Evolutionary conservation across 176 grass and related monocot genomes (phyloP).

Genomic region (Miscanthus lutarioriparius): DNA sequence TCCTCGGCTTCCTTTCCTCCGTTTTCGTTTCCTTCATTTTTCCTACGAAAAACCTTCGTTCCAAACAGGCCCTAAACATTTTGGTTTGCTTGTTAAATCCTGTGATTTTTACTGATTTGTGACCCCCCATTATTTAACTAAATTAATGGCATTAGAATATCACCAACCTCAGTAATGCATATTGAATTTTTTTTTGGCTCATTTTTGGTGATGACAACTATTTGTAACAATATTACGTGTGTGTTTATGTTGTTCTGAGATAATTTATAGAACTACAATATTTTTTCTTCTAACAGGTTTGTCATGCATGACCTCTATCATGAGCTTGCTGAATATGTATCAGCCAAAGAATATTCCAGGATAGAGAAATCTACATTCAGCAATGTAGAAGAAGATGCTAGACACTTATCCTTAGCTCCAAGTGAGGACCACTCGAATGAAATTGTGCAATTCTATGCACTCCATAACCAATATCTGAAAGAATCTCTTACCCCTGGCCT

Average conservation of each 20-base stretch:
- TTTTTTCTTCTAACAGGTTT: constrained; percentile 29
- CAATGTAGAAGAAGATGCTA: constrained; percentile 19
- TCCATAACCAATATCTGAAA: constrained; percentile 9
- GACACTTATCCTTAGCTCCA: constrained; percentile 37
- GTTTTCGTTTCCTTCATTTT: too few relatives aligned
- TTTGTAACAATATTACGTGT: constrained; percentile 2
- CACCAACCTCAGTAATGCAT: neutral
- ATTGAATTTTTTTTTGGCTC: constrained; percentile 16
- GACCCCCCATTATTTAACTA: constrained; percentile 1
- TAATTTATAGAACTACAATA: neutral
- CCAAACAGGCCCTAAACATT: too few relatives aligned
- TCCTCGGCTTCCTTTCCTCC: too few relatives aligned
- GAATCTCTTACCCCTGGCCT: neutral
- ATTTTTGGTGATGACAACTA: neutral
- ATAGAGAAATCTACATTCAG: constrained; percentile 28
- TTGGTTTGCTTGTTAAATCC: neutral
- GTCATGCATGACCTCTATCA: constrained; percentile 43
- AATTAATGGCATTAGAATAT: neutral
- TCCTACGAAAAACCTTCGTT: too few relatives aligned
- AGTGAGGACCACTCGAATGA: neutral
- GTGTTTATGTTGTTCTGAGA: constrained; percentile 18
- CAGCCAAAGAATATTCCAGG: constrained; percentile 26
- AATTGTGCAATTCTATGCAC: neutral
- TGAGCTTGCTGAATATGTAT: constrained; percentile 32
- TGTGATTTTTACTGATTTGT: neutral